Evolutionary conservation across 2,329 filamentous ascomycete genomes (phyloP).

Genomic region (Epichloe aotearoae): DNA sequence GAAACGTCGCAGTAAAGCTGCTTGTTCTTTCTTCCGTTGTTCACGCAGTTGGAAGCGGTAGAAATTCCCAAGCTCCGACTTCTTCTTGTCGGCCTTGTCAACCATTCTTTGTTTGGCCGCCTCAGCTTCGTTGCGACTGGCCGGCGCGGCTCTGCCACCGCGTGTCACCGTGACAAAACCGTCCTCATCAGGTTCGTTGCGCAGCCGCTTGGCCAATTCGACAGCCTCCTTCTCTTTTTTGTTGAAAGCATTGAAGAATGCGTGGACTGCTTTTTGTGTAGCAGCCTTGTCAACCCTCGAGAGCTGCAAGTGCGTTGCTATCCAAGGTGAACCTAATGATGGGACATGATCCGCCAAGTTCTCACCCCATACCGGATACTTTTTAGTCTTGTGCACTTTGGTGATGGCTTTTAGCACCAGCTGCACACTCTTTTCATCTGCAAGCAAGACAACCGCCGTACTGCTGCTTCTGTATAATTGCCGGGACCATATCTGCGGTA

Average conservation of each 20-base stretch:
- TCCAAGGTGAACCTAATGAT: conserved; percentile 41
- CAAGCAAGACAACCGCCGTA: conserved; percentile 69
- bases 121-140: conserved; percentile 57
- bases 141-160: conserved; percentile 62
- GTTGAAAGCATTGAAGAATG: conserved; percentile 76
- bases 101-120: conserved; percentile 44
- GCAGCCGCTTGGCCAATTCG: conserved; percentile 48
- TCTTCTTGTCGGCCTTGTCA: conserved; percentile 50
- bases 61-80: conserved; percentile 55
- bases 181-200: conserved; percentile 80
- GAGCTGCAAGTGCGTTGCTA: conserved; percentile 55
- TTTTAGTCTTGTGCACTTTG: conserved; percentile 45
- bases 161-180: conserved; percentile 87
- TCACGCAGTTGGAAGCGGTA: conserved; percentile 76
- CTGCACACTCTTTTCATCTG: conserved; percentile 68
- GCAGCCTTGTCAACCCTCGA: conserved; percentile 53
- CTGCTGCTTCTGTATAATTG: conserved; percentile 59
- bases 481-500: conserved; percentile 65
- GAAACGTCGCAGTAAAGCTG: conserved; percentile 55
- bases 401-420: conserved; percentile 62
- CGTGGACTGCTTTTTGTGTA: conserved; percentile 65
- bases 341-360: conserved; percentile 43
- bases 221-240: conserved; percentile 51
- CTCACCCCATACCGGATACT: conserved; percentile 55
- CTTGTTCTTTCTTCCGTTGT: conserved; percentile 62